Evolutionary conservation across 371 early-diverging fungal genomes (phyloP).

Genomic region (Mucor ambiguus): DNA sequence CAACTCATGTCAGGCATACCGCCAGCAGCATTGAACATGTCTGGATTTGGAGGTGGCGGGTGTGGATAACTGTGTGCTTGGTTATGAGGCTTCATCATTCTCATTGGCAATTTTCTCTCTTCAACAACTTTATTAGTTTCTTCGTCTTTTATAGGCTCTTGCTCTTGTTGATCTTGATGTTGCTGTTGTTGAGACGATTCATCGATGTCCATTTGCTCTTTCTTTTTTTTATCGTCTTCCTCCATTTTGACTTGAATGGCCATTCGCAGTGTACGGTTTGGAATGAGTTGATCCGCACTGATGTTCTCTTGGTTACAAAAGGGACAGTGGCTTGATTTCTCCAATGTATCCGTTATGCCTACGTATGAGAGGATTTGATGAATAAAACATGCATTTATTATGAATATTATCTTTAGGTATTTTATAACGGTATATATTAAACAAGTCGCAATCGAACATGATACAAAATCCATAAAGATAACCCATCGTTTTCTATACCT

Average conservation of each 20-base stretch:
- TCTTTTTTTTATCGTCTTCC: constrained; percentile 28
- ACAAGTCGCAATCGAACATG: constrained; percentile 3
- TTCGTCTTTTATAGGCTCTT: constrained; percentile 10
- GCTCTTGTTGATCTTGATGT: constrained; percentile 4
- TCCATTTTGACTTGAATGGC: constrained; percentile 35
- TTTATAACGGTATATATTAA: constrained; percentile 1
- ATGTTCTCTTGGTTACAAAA: constrained; percentile 39
- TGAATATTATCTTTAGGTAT: constrained; percentile 8
- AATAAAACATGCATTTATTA: constrained; percentile 11
- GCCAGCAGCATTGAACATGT: constrained; percentile 24
- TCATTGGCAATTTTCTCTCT: constrained; percentile 30
- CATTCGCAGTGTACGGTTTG: constrained; percentile 39
- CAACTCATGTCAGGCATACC: constrained; percentile 40
- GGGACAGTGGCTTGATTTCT: constrained; percentile 39
- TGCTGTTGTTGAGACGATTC: not conserved
- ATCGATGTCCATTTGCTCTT: constrained; percentile 7
- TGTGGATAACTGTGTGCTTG: constrained; percentile 17
- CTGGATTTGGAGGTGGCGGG: constrained; percentile 24
- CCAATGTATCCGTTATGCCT: constrained; percentile 38
- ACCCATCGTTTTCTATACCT: constrained; percentile 33
- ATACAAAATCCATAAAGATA: constrained; percentile 3
- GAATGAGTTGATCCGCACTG: constrained; percentile 32
- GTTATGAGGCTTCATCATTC: constrained; percentile 19
- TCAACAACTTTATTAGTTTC: constrained; percentile 12
- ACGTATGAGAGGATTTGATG: constrained; percentile 13